Base-by-base conservation (phyloP, 2,329 filamentous ascomycete genomes). In the Aspergillus calidoustus region DNA sequence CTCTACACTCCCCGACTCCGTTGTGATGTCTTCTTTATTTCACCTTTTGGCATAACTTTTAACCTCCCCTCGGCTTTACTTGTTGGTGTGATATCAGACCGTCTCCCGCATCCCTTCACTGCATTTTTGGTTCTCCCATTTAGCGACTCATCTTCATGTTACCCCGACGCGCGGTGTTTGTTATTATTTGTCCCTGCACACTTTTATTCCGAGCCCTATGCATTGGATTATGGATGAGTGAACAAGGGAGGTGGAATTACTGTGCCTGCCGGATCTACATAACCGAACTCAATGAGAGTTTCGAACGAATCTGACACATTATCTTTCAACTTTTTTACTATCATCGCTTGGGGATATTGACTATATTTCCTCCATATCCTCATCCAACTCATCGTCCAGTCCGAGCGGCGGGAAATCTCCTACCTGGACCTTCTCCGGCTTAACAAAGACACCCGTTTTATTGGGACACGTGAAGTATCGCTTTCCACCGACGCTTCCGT, bases 351-450 rank as follows among this genome's bases (percentile, higher is more conserved):
- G 11, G 1, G 8, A 15, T 41, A 13, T 41, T 13, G 11, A 41
- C 34, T 56, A 68, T 50, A 87, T 83, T 71, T 86, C 84, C 72
- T 86, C 84, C 77, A 86, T 82, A 57, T 80, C 79, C 64, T 84
- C 83, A 52, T 83, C 83, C 61, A 84, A 71, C 62, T 87, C 84
- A 65, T 84, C 84, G 64, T 84, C 83, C 61, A 80, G 54, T 4
- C 75, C 78, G 62, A 86, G 66, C 4, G 81, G 79, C 3, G 81
- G 80, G 61, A 86, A 89, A 64, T 88, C 84, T 7, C 87, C 87
- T 3, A 86, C 81, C 72, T 89, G 83, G 13, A 88, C 81, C 66
- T 86, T 83, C 69, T 89, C 87, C 11, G 87, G 83, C 65, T 87
- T 81, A 1, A 88, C 84, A 70, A 89, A 88, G 11, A 86, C 84